phyloP scores from a whole-genome alignment of 2,329 filamentous ascomycete genomes.

The Catunica adiposa region DNA sequence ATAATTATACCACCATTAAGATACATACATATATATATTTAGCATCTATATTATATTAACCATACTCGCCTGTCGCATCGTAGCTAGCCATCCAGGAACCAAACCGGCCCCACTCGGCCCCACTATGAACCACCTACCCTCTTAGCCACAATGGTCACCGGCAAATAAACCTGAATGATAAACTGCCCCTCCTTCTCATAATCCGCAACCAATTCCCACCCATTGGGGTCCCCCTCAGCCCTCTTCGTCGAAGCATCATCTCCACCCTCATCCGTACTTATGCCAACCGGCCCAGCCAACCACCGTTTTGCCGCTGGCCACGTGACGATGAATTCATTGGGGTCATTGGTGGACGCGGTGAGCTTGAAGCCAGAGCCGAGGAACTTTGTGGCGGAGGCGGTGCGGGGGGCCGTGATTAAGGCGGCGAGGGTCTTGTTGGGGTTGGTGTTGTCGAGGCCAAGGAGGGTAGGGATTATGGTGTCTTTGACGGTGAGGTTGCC shows the following conservation, averaged over 20 bases:
- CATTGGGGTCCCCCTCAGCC: not conserved
- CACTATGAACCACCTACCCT: slow-evolving; percentile 3
- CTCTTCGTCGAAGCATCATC: not conserved
- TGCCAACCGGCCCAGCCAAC: slow-evolving; percentile 7
- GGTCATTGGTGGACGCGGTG: not conserved
- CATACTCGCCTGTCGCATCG: not conserved
- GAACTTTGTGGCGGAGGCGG: not conserved
- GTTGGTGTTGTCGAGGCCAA: slow-evolving; percentile 4
- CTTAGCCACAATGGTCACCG: slow-evolving; percentile 10
- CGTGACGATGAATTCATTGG: slow-evolving; percentile 1
- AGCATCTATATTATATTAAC: too few relatives aligned
- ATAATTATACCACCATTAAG: too few relatives aligned
- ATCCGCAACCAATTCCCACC: slow-evolving; percentile 4
- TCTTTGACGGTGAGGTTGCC: not conserved
- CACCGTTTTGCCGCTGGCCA: slow-evolving; percentile 2
- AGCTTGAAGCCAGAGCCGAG: not conserved
- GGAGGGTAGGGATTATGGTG: not conserved
- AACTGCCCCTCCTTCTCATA: not conserved
- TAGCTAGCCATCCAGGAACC: not conserved
- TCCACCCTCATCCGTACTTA: not conserved
- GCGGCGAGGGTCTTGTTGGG: not conserved
- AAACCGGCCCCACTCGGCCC: not conserved
- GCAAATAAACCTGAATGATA: slow-evolving; percentile 3
- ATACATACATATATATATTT: too few relatives aligned
- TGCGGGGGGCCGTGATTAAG: not conserved